Evolutionary conservation across 176 grass and related monocot genomes (phyloP).

Genomic region (Oropetium thomaeum): DNA sequence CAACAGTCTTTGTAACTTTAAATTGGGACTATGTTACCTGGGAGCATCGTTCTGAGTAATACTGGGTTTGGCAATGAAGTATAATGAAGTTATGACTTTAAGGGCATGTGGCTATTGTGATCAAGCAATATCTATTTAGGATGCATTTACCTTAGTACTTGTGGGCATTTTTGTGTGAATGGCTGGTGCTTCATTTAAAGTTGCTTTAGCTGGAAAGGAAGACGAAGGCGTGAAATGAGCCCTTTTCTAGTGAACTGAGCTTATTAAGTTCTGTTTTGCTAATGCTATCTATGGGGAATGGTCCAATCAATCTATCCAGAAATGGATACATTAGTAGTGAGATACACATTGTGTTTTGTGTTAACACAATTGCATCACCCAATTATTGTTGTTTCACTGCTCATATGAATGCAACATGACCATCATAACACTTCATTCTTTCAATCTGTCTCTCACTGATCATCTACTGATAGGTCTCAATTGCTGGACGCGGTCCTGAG

Average conservation of each 20-base stretch:
- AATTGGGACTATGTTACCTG: neutral
- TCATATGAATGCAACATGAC: neutral
- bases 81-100: neutral
- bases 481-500: slow-evolving; percentile 59
- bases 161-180: neutral
- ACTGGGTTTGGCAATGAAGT: neutral
- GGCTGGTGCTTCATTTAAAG: neutral
- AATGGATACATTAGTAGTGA: neutral
- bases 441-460: slow-evolving; percentile 15
- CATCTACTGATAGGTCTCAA: slow-evolving; percentile 67
- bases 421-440: neutral
- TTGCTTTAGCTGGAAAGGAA: neutral
- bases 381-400: neutral
- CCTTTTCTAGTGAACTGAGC: neutral
- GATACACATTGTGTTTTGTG: neutral
- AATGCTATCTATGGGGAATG: neutral
- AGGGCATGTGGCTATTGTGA: neutral
- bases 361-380: neutral
- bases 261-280: slow-evolving; percentile 14
- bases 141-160: neutral
- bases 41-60: neutral
- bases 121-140: neutral
- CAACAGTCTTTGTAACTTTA: slow-evolving; percentile 4
- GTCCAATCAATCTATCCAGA: neutral
- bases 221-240: slow-evolving; percentile 5